These are phyloP conservation scores for Nemania bipapillata DNA, from an alignment of 2,329 filamentous ascomycete species.

Conservation along the genomic window DNA sequence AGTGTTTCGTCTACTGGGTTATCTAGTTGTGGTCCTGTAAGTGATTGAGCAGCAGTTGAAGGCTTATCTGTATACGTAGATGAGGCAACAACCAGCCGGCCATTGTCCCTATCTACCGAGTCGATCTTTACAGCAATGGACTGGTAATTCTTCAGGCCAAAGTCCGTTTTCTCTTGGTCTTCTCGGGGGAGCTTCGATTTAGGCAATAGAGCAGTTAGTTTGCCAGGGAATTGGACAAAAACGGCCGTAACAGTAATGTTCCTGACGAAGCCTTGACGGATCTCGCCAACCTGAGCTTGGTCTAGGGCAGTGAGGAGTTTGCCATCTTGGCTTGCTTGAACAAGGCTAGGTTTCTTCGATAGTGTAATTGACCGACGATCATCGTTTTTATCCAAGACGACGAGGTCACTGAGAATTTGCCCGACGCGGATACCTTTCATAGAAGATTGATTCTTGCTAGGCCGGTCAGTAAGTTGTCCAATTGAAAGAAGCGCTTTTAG, in stretches of 20 bases:
- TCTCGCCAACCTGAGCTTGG: constrained; percentile 74
- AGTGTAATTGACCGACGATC: constrained; percentile 79
- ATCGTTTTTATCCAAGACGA: constrained; percentile 87
- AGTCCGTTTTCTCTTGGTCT: constrained; percentile 73
- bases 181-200: constrained; percentile 81
- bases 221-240: constrained; percentile 88
- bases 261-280: constrained; percentile 81
- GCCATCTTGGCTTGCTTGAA: constrained; percentile 78
- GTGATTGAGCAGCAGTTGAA: constrained; percentile 50
- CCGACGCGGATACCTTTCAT: constrained; percentile 86
- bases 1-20: constrained; percentile 71
- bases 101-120: constrained; percentile 75
- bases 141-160: constrained; percentile 81
- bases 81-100: constrained; percentile 70
- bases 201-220: constrained; percentile 80
- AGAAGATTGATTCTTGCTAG: constrained; percentile 75
- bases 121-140: constrained; percentile 77
- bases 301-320: constrained; percentile 77
- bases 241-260: constrained; percentile 84
- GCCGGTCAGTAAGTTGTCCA: constrained; percentile 86
- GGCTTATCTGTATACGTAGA: constrained; percentile 59
- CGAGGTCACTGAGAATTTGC: constrained; percentile 81
- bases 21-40: constrained; percentile 54
- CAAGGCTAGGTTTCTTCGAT: constrained; percentile 83
- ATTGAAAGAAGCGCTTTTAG: constrained; percentile 81